Evolutionary conservation across 2,329 filamentous ascomycete species (phyloP).

Genomic region (Cyanodermella asteris): DNA sequence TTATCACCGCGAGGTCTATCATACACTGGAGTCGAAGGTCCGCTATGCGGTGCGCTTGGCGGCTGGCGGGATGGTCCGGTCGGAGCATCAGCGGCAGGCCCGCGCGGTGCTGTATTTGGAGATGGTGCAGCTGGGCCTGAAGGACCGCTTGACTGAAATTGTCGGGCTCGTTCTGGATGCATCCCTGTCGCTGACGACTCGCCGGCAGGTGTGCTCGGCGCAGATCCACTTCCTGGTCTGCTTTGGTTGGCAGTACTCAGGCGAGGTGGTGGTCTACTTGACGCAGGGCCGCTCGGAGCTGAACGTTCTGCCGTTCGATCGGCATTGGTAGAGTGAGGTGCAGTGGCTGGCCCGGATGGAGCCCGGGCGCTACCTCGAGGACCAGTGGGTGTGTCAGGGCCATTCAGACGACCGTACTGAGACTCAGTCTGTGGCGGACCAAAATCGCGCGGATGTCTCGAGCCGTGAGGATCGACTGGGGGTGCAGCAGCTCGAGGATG

Average conservation of each 20-base stretch:
- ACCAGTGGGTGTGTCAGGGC: constrained; percentile 31
- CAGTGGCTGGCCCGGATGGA: constrained; percentile 11
- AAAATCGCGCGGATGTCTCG: constrained; percentile 23
- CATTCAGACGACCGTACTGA: constrained; percentile 27
- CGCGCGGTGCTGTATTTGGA: too few relatives aligned
- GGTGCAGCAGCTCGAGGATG: constrained; percentile 21
- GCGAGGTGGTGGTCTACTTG: constrained; percentile 17
- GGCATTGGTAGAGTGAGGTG: constrained; percentile 9
- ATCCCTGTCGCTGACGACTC: constrained; percentile 7
- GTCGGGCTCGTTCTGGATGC: constrained; percentile 9
- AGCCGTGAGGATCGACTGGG: constrained; percentile 21
- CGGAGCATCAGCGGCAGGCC: constrained; percentile 17
- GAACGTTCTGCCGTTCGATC: constrained; percentile 16
- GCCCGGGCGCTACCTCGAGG: constrained; percentile 20
- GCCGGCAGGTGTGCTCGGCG: constrained; percentile 3
- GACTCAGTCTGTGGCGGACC: constrained; percentile 21
- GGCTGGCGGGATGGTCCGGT: constrained; percentile 11
- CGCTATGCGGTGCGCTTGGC: constrained; percentile 9
- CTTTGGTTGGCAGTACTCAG: constrained; percentile 13
- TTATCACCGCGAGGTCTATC: constrained; percentile 22
- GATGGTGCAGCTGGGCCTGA: constrained; percentile 18
- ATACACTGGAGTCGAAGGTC: constrained; percentile 15
- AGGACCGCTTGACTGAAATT: constrained; percentile 10
- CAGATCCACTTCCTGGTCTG: constrained; percentile 8
- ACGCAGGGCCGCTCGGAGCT: constrained; percentile 20